These are phyloP conservation scores for Arthrobotrys entomopaga DNA, from an alignment of 2,329 filamentous ascomycete species.

Conservation along the genomic window DNA sequence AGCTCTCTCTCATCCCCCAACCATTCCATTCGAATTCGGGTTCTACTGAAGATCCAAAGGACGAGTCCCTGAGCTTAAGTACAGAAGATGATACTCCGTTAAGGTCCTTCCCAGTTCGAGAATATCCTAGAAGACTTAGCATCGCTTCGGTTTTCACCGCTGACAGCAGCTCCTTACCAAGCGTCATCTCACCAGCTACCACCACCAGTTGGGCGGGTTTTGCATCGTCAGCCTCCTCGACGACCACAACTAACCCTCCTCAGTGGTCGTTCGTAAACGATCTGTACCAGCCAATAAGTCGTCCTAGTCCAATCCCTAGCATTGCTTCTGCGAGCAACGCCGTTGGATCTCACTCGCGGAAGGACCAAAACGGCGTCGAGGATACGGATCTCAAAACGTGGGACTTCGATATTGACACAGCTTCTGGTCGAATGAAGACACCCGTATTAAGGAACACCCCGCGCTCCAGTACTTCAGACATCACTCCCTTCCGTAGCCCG, in stretches of 20 bases:
- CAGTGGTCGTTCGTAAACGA: slow-evolving; percentile 53
- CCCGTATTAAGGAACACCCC: slow-evolving; percentile 19
- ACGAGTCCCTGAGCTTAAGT: slow-evolving; percentile 40
- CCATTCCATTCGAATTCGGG: slow-evolving; percentile 4
- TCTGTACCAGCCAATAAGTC: slow-evolving; percentile 44
- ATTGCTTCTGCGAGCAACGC: slow-evolving; percentile 30
- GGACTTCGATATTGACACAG: slow-evolving; percentile 41
- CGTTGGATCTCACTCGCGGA: slow-evolving; percentile 49
- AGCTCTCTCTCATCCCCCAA: slow-evolving; percentile 36
- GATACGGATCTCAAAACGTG: slow-evolving; percentile 45
- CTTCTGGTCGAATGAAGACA: slow-evolving; percentile 25
- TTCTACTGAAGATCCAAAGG: slow-evolving; percentile 31
- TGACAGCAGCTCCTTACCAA: slow-evolving; percentile 50
- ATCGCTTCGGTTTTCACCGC: slow-evolving; percentile 53
- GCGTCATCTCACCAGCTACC: slow-evolving; percentile 49
- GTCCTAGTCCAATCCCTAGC: slow-evolving; percentile 42
- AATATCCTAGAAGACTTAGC: slow-evolving; percentile 52
- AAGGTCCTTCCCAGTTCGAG: slow-evolving; percentile 52
- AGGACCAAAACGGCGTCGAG: slow-evolving; percentile 27
- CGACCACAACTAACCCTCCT: slow-evolving; percentile 50
- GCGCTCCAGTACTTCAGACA: slow-evolving; percentile 23
- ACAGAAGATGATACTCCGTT: slow-evolving; percentile 47
- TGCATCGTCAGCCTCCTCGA: slow-evolving; percentile 45
- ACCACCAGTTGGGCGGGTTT: slow-evolving; percentile 49
- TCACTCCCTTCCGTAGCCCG: not conserved